Evolutionary conservation across 306 rosid species (phyloP).

Genomic region (Glycine soja): DNA sequence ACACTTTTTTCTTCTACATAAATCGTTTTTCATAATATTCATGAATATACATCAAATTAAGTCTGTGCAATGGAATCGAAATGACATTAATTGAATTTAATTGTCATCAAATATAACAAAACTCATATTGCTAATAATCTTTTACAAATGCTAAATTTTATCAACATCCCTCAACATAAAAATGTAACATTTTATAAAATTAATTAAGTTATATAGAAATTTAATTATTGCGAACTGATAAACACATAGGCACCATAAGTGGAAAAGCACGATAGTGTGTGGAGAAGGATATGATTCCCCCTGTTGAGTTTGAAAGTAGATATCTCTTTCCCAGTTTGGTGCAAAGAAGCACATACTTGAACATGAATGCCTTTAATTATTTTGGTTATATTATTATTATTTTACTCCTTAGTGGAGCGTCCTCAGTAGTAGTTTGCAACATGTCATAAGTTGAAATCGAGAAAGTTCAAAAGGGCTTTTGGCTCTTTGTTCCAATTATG

Average conservation of each 20-base stretch:
- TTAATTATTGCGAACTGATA: neutral
- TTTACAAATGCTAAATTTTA: neutral
- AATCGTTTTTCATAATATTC: neutral
- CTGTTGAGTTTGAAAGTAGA: constrained; percentile 35
- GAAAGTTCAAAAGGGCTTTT: constrained; percentile 29
- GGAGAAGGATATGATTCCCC: constrained; percentile 53
- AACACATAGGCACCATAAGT: constrained; percentile 20
- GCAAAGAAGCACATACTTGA: constrained; percentile 45
- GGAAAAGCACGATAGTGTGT: constrained; percentile 16
- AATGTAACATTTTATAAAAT: neutral
- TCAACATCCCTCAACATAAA: neutral
- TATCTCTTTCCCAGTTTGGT: constrained; percentile 40
- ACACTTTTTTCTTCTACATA: neutral
- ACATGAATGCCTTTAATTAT: neutral
- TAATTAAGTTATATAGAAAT: neutral
- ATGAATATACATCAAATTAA: too few relatives aligned
- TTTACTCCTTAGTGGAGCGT: constrained; percentile 43
- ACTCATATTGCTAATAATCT: neutral
- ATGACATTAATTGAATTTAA: neutral
- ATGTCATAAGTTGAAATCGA: constrained; percentile 16
- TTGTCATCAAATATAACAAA: neutral
- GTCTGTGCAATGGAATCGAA: neutral
- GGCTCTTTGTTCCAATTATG: constrained; percentile 33
- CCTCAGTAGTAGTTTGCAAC: constrained; percentile 20
- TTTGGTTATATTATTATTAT: constrained; percentile 16